Conservation (phyloP, 2,329 filamentous ascomycete genomes). For the Cytospora mali region DNA sequence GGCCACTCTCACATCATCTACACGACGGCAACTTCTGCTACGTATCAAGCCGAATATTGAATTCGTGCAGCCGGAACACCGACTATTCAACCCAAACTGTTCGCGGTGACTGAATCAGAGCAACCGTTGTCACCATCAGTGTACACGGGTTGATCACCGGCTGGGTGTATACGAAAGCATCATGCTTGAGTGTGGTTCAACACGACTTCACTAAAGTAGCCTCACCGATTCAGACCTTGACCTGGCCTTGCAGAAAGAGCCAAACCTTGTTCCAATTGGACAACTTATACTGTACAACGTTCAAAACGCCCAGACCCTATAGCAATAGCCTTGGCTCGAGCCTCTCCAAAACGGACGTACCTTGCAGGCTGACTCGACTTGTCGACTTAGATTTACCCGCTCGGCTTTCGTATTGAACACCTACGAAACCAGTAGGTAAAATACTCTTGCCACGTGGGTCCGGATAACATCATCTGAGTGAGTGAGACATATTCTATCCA, state of each 20-base stretch:
- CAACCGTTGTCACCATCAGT: not conserved
- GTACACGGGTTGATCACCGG: not conserved
- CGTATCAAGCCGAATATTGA: not conserved
- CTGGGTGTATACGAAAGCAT: not conserved
- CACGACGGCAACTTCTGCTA: not conserved
- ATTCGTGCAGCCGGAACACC: constrained; percentile 4
- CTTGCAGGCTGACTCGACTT: not conserved
- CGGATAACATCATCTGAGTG: constrained; percentile 12
- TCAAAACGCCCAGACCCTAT: not conserved
- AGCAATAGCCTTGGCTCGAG: not conserved
- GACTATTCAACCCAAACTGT: not conserved
- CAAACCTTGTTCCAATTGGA: too few species aligned
- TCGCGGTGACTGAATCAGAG: not conserved
- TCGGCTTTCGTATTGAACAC: not conserved
- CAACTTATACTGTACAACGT: not conserved
- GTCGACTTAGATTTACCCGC: too few species aligned
- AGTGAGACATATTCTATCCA: constrained; percentile 1
- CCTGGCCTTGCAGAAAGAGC: too few species aligned
- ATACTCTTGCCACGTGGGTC: constrained; percentile 12
- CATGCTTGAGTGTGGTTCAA: not conserved
- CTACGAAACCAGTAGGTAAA: not conserved
- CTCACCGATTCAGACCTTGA: not conserved
- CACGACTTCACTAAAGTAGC: not conserved
- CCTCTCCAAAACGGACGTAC: not conserved
- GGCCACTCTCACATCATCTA: constrained; percentile 13